These are phyloP conservation scores for Selaginella moellendorffii DNA, from an alignment of 75 land plant species.

Conservation along the genomic window DNA sequence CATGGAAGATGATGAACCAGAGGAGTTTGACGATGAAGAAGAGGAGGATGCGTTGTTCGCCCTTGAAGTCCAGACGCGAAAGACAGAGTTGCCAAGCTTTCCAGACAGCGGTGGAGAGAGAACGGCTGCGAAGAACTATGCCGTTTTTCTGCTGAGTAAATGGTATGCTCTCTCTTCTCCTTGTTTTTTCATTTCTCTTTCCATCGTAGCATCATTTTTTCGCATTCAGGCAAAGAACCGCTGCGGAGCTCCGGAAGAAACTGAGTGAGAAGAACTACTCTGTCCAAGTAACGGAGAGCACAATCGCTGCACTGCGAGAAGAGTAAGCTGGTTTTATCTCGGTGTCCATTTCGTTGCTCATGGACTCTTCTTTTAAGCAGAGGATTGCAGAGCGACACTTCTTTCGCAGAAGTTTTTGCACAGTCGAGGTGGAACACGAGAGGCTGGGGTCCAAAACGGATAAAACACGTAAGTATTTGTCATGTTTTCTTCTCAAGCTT, in stretches of 20 bases:
- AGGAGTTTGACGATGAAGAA: not conserved
- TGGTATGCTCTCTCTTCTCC: not conserved
- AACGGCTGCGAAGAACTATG: not conserved
- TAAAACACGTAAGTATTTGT: conserved; percentile 62
- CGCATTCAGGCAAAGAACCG: conserved; percentile 14
- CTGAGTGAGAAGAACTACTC: conserved; percentile 34
- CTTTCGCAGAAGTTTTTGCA: conserved; percentile 64
- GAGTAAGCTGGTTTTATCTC: conserved; percentile 36
- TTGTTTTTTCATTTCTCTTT: not conserved
- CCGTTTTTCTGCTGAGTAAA: not conserved
- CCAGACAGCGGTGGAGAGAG: not conserved
- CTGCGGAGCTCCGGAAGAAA: conserved; percentile 51
- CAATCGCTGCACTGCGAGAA: conserved; percentile 35
- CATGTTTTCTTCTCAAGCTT: too few species aligned
- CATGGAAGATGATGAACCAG: not conserved
- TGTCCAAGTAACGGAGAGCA: conserved; percentile 23
- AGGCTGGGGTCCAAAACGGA: conserved; percentile 70
- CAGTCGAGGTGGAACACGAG: conserved; percentile 56
- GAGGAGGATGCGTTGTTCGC: not conserved
- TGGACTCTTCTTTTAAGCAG: too few species aligned
- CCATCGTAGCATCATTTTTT: not conserved
- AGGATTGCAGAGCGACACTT: conserved; percentile 58
- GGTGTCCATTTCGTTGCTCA: not conserved
- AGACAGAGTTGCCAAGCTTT: not conserved
- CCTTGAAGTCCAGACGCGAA: not conserved